Evolutionary conservation across 108 stramenopile species (phyloP).

Genomic region (Aurantiochytrium sp.): DNA sequence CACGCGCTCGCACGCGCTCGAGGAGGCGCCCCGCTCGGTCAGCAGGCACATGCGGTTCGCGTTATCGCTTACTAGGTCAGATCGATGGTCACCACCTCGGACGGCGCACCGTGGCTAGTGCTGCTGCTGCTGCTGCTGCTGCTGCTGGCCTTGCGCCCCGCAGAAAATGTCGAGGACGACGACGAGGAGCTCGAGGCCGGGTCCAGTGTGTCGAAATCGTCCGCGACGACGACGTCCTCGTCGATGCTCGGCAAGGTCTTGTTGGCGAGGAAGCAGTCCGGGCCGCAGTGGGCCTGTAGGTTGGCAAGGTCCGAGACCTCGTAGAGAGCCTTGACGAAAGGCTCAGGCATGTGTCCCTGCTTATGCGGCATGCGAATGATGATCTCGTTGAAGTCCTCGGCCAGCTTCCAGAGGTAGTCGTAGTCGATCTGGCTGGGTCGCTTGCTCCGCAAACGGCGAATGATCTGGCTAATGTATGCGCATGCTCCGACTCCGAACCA

Average conservation of each 20-base stretch:
- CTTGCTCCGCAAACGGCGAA: background rate
- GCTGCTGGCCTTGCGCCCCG: too few species aligned
- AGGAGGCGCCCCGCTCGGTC: too few species aligned
- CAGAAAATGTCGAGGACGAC: background rate
- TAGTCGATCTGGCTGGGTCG: background rate
- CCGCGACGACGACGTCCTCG: background rate
- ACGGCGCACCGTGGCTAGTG: too few species aligned
- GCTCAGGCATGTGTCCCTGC: background rate
- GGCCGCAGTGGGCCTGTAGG: background rate
- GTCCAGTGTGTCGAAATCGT: background rate
- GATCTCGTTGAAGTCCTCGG: background rate
- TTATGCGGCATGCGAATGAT: background rate
- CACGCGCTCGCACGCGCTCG: too few species aligned
- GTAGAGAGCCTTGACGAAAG: background rate
- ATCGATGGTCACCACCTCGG: too few species aligned
- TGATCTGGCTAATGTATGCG: background rate
- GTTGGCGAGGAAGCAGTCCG: background rate
- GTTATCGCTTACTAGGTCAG: too few species aligned
- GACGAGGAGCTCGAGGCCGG: background rate
- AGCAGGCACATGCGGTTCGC: too few species aligned
- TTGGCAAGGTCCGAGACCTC: background rate
- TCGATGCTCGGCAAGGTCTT: background rate
- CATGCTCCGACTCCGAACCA: background rate
- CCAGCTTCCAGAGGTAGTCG: background rate
- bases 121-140: too few species aligned